Percentiles rank a stretch among this genome's conserved stretches.
Evolutionary conservation across 2,329 filamentous ascomycete genomes (phyloP).

Genomic region (Aspergillus floridensis): DNA sequence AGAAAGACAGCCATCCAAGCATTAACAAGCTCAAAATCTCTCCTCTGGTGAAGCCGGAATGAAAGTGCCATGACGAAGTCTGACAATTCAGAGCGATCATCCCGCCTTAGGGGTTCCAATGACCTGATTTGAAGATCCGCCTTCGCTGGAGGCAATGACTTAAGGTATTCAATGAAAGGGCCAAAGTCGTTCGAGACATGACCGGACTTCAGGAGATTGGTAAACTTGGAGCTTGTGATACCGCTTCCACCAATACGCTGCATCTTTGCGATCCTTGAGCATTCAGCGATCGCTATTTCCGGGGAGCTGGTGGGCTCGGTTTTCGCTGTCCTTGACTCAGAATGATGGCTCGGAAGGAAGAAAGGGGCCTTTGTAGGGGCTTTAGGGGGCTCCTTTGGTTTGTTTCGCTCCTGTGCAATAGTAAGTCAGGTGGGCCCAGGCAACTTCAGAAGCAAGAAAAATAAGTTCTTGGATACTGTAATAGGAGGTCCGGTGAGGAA

Average conservation of each 20-base stretch:
- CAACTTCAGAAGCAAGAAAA: not conserved
- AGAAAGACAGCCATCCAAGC: conserved; percentile 98
- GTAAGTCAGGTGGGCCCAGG: conserved; percentile 12
- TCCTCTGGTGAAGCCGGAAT: conserved; percentile 62
- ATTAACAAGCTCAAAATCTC: conserved; percentile 90
- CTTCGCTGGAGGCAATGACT: conserved; percentile 75
- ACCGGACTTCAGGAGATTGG: conserved; percentile 47
- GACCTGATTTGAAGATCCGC: conserved; percentile 90
- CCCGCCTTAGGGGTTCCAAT: conserved; percentile 51
- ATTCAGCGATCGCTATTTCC: conserved; percentile 46
- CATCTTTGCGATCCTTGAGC: conserved; percentile 68
- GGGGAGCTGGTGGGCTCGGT: conserved; percentile 29
- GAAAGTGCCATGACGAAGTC: conserved; percentile 82
- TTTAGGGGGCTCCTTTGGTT: conserved; percentile 88
- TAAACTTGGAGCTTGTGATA: conserved; percentile 41
- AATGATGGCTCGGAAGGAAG: conserved; percentile 65
- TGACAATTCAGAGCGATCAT: conserved; percentile 64
- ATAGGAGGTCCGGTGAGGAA: not conserved
- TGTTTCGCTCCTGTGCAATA: conserved; percentile 71
- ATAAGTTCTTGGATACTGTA: no score
- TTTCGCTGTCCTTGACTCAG: conserved; percentile 21
- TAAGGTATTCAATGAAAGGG: conserved; percentile 73
- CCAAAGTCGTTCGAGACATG: conserved; percentile 59
- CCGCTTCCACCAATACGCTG: conserved; percentile 48
- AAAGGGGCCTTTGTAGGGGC: conserved; percentile 92